These are phyloP conservation scores for Plasmodium fragile DNA, from an alignment of 169 alveolate genomes.

Conservation along the genomic window DNA sequence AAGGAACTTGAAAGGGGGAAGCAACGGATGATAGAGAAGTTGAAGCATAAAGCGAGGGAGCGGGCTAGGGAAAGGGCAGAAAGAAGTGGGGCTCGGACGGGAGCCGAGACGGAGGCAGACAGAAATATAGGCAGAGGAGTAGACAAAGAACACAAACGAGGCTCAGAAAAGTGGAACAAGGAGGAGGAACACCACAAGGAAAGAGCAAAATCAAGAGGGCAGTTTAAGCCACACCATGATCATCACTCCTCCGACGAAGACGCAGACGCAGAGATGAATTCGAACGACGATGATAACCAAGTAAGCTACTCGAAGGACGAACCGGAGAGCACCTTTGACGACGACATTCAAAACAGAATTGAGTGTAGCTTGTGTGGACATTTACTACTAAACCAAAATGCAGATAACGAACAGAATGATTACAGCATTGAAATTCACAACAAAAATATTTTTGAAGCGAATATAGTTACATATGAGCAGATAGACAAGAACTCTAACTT, in stretches of 20 bases:
- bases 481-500: constrained; percentile 89
- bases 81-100: background rate
- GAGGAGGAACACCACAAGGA: background rate
- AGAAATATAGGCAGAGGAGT: background rate
- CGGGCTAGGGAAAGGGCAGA: background rate
- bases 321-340: constrained; percentile 30
- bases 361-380: constrained; percentile 89
- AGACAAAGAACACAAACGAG: background rate
- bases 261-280: background rate
- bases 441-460: constrained; percentile 79
- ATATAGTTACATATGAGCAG: constrained; percentile 86
- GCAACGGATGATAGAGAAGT: constrained; percentile 10
- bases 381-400: constrained; percentile 79
- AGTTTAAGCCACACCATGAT: background rate
- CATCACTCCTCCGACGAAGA: background rate
- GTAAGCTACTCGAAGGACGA: constrained; percentile 18
- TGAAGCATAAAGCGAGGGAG: constrained; percentile 15
- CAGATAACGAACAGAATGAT: constrained; percentile 45
- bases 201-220: background rate
- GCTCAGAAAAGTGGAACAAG: background rate
- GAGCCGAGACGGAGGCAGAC: background rate
- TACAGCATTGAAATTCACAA: constrained; percentile 77
- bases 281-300: constrained; percentile 30
- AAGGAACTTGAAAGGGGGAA: constrained; percentile 10
- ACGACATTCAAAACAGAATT: constrained; percentile 68